Percentiles rank a stretch among this genome's conserved stretches.
Conservation (phyloP, 2,329 filamentous ascomycete genomes). For the Alternaria consortialis region DNA sequence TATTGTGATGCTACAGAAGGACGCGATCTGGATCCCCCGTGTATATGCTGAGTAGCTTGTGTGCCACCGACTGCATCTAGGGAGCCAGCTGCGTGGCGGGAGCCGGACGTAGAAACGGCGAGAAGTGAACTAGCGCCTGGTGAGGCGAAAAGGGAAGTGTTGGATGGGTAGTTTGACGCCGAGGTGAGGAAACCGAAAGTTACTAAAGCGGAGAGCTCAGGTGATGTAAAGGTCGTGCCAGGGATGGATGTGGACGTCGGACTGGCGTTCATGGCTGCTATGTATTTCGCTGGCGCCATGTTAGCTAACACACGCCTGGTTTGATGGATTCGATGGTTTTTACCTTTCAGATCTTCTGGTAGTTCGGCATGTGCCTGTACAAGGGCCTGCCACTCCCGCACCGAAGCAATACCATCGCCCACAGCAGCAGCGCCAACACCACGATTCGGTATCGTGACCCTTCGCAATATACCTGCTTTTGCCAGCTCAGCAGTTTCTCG, state of each 20-base stretch:
- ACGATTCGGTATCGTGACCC: slow-evolving; percentile 69
- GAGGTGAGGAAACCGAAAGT: slow-evolving; percentile 72
- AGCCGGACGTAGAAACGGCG: slow-evolving; percentile 68
- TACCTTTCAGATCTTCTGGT: slow-evolving; percentile 50
- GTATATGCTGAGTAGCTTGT: slow-evolving; percentile 71
- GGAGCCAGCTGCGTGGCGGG: slow-evolving; percentile 72
- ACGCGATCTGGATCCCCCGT: slow-evolving; percentile 62
- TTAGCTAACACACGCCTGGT: slow-evolving; percentile 10
- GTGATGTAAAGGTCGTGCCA: slow-evolving; percentile 52
- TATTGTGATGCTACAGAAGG: slow-evolving; percentile 47
- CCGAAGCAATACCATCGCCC: slow-evolving; percentile 71
- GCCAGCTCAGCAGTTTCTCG: slow-evolving; percentile 71
- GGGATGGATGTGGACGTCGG: slow-evolving; percentile 58
- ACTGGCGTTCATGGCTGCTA: slow-evolving; percentile 61
- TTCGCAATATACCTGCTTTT: slow-evolving; percentile 65
- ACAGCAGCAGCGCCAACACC: slow-evolving; percentile 65
- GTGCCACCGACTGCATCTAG: slow-evolving; percentile 73
- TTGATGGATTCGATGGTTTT: background rate
- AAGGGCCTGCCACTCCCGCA: slow-evolving; percentile 57
- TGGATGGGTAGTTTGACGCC: slow-evolving; percentile 44
- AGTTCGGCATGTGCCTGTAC: slow-evolving; percentile 38
- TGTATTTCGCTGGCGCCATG: slow-evolving; percentile 56
- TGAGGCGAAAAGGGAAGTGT: slow-evolving; percentile 53
- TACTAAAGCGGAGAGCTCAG: slow-evolving; percentile 67
- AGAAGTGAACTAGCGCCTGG: slow-evolving; percentile 58